These are phyloP conservation scores for Phytophthora megakarya DNA, from an alignment of 352 stramenopile genomes.

Conservation along the genomic window DNA sequence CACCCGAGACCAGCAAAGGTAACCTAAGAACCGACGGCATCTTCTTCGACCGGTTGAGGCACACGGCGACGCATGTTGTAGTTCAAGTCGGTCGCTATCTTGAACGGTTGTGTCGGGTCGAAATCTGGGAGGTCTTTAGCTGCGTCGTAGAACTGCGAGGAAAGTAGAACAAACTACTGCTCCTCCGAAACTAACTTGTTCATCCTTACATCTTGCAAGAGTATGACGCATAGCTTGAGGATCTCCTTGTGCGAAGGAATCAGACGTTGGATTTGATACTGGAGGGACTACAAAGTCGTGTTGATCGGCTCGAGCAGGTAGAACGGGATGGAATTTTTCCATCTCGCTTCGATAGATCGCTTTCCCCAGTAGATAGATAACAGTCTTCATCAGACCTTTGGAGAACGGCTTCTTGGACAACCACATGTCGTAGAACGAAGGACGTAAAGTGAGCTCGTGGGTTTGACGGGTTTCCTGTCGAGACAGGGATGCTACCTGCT, in stretches of 20 bases:
- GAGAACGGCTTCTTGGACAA: constrained; percentile 20
- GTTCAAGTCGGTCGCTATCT: constrained; percentile 37
- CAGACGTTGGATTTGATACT: constrained; percentile 27
- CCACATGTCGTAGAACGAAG: constrained; percentile 40
- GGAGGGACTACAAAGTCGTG: constrained; percentile 32
- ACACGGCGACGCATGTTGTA: constrained; percentile 57
- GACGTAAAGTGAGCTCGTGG: constrained; percentile 23
- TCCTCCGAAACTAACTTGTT: constrained; percentile 43
- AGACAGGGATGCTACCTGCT: constrained; percentile 13
- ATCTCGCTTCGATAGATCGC: constrained; percentile 23
- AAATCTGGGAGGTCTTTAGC: constrained; percentile 13
- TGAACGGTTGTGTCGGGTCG: constrained; percentile 36
- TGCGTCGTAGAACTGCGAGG: constrained; percentile 32
- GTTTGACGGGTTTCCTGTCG: not conserved
- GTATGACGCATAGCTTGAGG: constrained; percentile 26
- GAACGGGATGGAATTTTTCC: constrained; percentile 21
- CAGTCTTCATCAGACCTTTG: constrained; percentile 27
- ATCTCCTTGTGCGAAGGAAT: constrained; percentile 36
- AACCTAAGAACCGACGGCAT: constrained; percentile 40
- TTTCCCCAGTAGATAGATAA: constrained; percentile 16
- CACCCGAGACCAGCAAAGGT: constrained; percentile 21
- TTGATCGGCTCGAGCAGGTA: constrained; percentile 29
- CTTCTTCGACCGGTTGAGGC: constrained; percentile 24
- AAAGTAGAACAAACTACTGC: constrained; percentile 31
- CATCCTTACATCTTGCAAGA: constrained; percentile 33